Evolutionary conservation across 1,284 basidiomycete genomes (phyloP).

Genomic region (Trametes sp.): DNA sequence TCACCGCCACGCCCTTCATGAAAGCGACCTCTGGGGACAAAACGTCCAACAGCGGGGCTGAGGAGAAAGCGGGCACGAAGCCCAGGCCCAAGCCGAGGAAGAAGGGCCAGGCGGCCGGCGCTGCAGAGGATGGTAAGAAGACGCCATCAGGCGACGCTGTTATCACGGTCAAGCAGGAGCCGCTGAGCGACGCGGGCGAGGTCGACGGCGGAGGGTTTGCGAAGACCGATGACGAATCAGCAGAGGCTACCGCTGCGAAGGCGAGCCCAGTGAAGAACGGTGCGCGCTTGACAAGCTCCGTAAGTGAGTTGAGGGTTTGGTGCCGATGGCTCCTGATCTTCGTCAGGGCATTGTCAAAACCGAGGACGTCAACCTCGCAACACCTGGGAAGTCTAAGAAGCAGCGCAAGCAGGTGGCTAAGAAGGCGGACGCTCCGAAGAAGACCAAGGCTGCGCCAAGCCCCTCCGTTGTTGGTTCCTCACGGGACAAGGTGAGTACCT

Average conservation of each 20-base stretch:
- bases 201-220: not conserved
- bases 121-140: too few species aligned
- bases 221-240: not conserved
- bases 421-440: too few species aligned
- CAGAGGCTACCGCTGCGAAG: constrained; percentile 10
- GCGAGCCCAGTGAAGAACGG: constrained; percentile 6
- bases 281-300: not conserved
- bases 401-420: too few species aligned
- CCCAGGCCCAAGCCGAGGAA: too few species aligned
- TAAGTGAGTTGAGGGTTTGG: not conserved
- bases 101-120: too few species aligned
- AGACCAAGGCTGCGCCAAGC: too few species aligned
- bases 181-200: not conserved
- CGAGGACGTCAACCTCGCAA: constrained; percentile 1
- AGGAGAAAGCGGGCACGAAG: not conserved
- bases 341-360: not conserved
- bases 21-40: too few species aligned
- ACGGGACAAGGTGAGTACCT: too few species aligned
- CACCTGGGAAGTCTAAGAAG: not conserved
- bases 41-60: not conserved
- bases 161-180: not conserved
- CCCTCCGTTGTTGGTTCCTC: too few species aligned
- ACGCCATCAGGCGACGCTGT: too few species aligned
- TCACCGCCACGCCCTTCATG: not conserved
- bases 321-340: not conserved